Conservation (phyloP, 2,329 filamentous ascomycete species). For the Ophiostoma sp. region DNA sequence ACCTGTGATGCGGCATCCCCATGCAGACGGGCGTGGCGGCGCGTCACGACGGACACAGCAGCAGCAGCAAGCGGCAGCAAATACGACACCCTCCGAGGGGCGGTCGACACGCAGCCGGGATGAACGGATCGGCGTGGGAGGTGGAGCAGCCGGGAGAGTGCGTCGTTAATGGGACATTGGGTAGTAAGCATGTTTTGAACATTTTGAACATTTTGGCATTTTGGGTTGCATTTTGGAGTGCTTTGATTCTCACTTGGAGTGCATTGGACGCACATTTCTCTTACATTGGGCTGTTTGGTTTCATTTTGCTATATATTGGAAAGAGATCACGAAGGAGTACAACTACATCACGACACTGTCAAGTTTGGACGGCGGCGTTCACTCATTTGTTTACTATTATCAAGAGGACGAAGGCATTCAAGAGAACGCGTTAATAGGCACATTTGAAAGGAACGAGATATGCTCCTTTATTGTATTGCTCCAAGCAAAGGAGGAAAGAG, state of each 20-base stretch:
- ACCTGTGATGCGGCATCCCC: constrained; percentile 19
- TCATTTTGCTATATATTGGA: background rate
- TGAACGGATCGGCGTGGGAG: constrained; percentile 36
- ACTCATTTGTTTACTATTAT: too few relatives aligned
- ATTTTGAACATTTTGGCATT: background rate
- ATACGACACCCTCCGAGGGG: constrained; percentile 33
- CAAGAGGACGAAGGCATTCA: too few relatives aligned
- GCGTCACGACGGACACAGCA: constrained; percentile 5
- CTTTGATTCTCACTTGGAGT: too few relatives aligned
- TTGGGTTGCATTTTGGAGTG: background rate
- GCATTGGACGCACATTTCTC: too few relatives aligned
- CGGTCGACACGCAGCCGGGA: constrained; percentile 36
- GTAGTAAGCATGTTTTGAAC: background rate
- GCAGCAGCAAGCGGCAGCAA: constrained; percentile 18
- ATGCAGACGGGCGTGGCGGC: background rate
- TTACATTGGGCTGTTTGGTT: too few relatives aligned
- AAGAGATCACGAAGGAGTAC: background rate
- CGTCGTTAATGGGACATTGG: background rate
- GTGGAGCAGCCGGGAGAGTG: constrained; percentile 19
- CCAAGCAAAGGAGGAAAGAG: background rate
- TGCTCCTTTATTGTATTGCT: background rate
- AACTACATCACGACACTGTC: too few relatives aligned
- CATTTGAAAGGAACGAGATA: background rate
- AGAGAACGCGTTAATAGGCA: too few relatives aligned
- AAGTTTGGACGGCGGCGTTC: too few relatives aligned